These are phyloP conservation scores for Apiotrichum veenhuisii DNA, from an alignment of 1,284 basidiomycete species.

Conservation along the genomic window DNA sequence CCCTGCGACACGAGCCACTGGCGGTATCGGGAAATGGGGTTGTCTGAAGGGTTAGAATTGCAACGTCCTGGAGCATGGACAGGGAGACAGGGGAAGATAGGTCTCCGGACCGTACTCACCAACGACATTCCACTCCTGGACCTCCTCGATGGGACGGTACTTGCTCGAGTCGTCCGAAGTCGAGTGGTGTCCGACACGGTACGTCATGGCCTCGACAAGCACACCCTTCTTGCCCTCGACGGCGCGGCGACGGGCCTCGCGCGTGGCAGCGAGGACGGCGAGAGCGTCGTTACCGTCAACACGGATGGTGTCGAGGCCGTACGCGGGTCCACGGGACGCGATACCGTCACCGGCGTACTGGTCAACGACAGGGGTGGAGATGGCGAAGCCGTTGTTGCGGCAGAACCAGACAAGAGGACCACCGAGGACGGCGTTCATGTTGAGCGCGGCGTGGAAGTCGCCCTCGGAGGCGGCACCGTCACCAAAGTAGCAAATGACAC, in stretches of 20 bases:
- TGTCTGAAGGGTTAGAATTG: slow-evolving; percentile 54
- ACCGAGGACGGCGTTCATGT: slow-evolving; percentile 53
- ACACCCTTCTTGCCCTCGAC: slow-evolving; percentile 76
- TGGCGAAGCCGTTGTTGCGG: slow-evolving; percentile 66
- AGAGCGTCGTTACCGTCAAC: slow-evolving; percentile 93
- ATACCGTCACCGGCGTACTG: slow-evolving; percentile 93
- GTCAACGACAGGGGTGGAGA: slow-evolving; percentile 84
- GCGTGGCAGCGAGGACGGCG: slow-evolving; percentile 76
- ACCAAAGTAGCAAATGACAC: slow-evolving; percentile 90
- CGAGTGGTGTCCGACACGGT: slow-evolving; percentile 90
- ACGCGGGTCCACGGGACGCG: slow-evolving; percentile 85
- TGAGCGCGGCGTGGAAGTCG: slow-evolving; percentile 57
- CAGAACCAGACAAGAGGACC: slow-evolving; percentile 48
- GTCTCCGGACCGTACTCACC: no score
- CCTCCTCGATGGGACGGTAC: slow-evolving; percentile 77
- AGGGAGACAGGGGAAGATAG: no score
- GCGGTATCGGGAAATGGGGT: slow-evolving; percentile 80
- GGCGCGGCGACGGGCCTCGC: slow-evolving; percentile 71
- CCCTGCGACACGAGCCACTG: slow-evolving; percentile 71
- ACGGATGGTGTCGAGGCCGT: slow-evolving; percentile 82
- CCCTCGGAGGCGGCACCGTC: slow-evolving; percentile 58
- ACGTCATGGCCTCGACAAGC: slow-evolving; percentile 87
- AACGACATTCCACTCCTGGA: slow-evolving; percentile 77
- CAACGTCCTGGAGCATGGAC: no score
- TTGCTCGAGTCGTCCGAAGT: slow-evolving; percentile 92